Base-by-base conservation (phyloP, 495 filamentous ascomycete genomes). In the Xeromyces bisporus region DNA sequence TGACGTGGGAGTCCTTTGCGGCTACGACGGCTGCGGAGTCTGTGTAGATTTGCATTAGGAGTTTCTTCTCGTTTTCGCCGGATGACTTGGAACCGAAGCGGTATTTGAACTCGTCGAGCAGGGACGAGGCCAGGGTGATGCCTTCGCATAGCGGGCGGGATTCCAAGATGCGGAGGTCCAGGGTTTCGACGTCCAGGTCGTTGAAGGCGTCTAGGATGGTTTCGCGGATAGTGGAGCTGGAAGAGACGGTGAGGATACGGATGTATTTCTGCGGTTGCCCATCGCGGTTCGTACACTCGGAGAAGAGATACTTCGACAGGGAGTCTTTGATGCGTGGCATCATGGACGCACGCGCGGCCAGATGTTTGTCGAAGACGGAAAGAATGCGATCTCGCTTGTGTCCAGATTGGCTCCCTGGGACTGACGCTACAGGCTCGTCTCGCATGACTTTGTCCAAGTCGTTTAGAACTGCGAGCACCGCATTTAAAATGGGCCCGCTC, bases 131-230 rank as follows among this genome's bases (percentile, higher is more conserved):
- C 16, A 77, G 48, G 8, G 55, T 60, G 5, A 69, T 67, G 7
- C 76, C 76, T 50, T 81, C 76, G 38, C 55, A 76, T 5, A 71
- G 55, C 0, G 75, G 77, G 2, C 75, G 59, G 4, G 76, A 78
- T 35, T 80, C 76, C 1, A 80, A 55, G 13, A 80, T 48, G 3
- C 56, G 64, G 12, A 79, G 39, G 26, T 73, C 66, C 15, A 79
- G 43, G 6, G 42, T 49, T 0, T 37, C 16, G 2, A 56, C 35
- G 0, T 48, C 39, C 2, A 50, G 26, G 2, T 44, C 33, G 0
- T 32, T 40, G 16, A 44, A 49, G 7, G 49, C 46, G 14, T 55
- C 46, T 0, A 57, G 16, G 13, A 64, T 51, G 15, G 46, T 47
- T 21, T 62, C 53, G 13, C 53, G 44, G 34, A 77, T 73, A 0